phyloP scores from a whole-genome alignment of 1,139 yeast species.

The Citeromyces siamensis region DNA sequence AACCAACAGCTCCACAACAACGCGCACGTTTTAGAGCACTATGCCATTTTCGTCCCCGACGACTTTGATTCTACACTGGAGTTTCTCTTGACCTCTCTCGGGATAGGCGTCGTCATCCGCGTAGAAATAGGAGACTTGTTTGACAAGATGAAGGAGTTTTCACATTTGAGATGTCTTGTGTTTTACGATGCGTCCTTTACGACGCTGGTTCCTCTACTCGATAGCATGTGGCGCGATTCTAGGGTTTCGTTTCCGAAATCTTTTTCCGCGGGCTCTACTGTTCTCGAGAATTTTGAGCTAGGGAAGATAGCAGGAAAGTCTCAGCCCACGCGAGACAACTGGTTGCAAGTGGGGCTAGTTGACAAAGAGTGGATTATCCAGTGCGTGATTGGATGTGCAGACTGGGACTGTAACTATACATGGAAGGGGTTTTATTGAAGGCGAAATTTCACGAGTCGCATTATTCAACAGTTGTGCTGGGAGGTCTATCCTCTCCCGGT shows the following conservation, averaged over 20 bases:
- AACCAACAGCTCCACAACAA: slow-evolving; percentile 18
- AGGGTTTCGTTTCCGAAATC: slow-evolving; percentile 1
- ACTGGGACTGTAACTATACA: slow-evolving; percentile 1
- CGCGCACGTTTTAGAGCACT: slow-evolving; percentile 1
- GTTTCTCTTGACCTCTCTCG: slow-evolving; percentile 1
- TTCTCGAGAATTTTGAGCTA: slow-evolving; percentile 1
- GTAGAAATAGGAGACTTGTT: background rate
- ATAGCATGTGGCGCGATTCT: background rate
- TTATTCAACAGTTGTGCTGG: too few relatives aligned
- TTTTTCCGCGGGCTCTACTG: background rate
- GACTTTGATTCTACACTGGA: slow-evolving; percentile 1
- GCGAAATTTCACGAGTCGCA: too few relatives aligned
- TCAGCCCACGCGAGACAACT: slow-evolving; percentile 5
- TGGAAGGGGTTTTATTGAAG: slow-evolving; percentile 1
- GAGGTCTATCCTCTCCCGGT: too few relatives aligned
- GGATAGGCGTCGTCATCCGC: background rate
- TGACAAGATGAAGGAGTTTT: background rate
- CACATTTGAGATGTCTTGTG: background rate
- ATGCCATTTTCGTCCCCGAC: background rate
- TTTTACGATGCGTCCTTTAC: background rate
- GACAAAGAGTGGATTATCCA: slow-evolving; percentile 75
- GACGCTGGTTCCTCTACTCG: background rate
- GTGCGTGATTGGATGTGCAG: slow-evolving; percentile 38
- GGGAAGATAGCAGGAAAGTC: slow-evolving; percentile 2
- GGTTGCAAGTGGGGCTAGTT: slow-evolving; percentile 19